phyloP scores from a whole-genome alignment of 2,329 filamentous ascomycete species.

The Rhinocladiella similis region DNA sequence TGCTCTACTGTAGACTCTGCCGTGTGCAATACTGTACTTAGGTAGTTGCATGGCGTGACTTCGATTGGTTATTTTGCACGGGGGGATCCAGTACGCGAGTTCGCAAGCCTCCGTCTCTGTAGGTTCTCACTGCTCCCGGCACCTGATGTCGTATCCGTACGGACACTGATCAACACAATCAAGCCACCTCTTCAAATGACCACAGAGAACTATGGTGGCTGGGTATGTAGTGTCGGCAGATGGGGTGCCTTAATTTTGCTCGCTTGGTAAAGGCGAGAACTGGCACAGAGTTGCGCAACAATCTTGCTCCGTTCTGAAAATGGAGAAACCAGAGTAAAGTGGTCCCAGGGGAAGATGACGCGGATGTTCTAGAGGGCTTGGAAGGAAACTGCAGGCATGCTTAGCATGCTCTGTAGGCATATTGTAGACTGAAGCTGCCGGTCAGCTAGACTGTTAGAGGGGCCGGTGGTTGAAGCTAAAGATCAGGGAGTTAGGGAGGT shows the following conservation, averaged over 20 bases:
- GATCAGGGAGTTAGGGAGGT: background rate
- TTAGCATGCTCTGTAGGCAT: background rate
- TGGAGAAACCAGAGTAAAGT: background rate
- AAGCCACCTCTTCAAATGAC: background rate
- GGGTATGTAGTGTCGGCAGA: background rate
- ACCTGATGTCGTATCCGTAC: background rate
- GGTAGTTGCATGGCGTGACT: background rate
- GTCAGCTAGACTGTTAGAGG: background rate
- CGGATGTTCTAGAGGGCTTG: background rate
- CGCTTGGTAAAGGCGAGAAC: constrained; percentile 2
- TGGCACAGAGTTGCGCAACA: background rate
- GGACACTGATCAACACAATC: background rate
- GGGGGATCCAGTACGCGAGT: background rate
- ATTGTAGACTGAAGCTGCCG: background rate
- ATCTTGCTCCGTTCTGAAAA: background rate
- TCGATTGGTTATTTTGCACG: background rate
- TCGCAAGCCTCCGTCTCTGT: background rate
- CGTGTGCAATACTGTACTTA: too few species aligned
- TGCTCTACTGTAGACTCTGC: too few species aligned
- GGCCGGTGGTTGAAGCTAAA: background rate
- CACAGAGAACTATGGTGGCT: background rate
- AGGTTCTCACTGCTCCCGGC: background rate
- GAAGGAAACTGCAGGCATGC: constrained; percentile 2
- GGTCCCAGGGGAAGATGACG: constrained; percentile 2
- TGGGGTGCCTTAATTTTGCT: background rate